Base-by-base conservation (phyloP, 257 asterid species). In the Penstemon newberryi region DNA sequence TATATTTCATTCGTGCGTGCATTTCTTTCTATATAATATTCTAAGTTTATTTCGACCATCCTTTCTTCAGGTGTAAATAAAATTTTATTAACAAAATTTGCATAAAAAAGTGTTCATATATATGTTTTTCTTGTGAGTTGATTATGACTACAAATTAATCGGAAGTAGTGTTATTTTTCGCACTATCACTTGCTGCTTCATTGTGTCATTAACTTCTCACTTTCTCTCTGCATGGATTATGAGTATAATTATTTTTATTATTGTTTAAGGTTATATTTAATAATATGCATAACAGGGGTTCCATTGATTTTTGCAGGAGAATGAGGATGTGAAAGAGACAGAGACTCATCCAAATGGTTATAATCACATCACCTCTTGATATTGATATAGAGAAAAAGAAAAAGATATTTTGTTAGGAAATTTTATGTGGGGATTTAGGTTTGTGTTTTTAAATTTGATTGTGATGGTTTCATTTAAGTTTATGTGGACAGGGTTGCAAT, bases 401-500 rank as follows among this genome's bases (percentile, higher is more conserved):
- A 15, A 71, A 4, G 36, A 15, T 7, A 42, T 68, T 63, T 12
- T 73, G 70, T 64, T 71, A 47, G 59, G 72, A 57, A 75, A 39
- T 57, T 64, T 60, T 59, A 60, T 63, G 76, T 62, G 70, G 64
- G 46, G 45, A 19, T 58, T 67, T 45, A 47, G 54, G 42, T 71
- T 67, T 78, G 65, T 73, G 56, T 67, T 71, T 74, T 73, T 15
- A 15, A 51, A 75, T 79, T 73, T 82, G 81, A 82, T 71, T 73
- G 63, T 60, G 73, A 71, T 73, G 64, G 69, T 79, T 63, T 74
- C 62, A 70, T 79, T 77, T 65, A 74, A 50, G 8, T 61, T 79
- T 73, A 77, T 79, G 92, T 83, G 93, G 90, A 79, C 78, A 94
- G 99, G 86, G 86, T 87, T 85, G 36, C 89, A 87, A 58, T 58